These are phyloP conservation scores for Neopestalotiopsis sp. DNA, from an alignment of 2,329 filamentous ascomycete species.

Conservation along the genomic window DNA sequence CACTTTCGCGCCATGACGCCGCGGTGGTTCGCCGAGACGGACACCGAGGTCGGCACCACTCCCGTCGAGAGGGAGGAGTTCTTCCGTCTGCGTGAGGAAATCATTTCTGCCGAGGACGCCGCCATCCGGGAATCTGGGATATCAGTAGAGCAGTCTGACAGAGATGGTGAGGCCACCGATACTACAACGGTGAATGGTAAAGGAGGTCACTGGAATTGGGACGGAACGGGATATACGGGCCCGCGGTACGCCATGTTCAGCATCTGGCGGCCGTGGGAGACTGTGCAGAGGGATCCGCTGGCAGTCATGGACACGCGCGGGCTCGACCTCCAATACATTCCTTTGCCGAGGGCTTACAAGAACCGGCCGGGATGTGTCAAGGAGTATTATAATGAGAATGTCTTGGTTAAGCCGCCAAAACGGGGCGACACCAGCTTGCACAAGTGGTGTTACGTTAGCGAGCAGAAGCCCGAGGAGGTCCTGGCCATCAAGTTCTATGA, in stretches of 20 bases:
- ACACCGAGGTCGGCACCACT: constrained; percentile 7
- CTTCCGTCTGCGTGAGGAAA: constrained; percentile 19
- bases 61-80: not conserved
- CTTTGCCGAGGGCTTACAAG: constrained; percentile 11
- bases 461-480: constrained; percentile 26
- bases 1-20: constrained; percentile 32
- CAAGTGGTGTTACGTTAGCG: constrained; percentile 25
- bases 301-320: constrained; percentile 22
- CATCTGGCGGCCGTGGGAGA: constrained; percentile 28
- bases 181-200: not conserved
- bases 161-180: no score
- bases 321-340: constrained; percentile 23
- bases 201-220: constrained; percentile 14
- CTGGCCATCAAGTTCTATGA: constrained; percentile 28
- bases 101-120: constrained; percentile 30
- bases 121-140: not conserved
- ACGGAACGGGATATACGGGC: constrained; percentile 18
- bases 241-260: constrained; percentile 27
- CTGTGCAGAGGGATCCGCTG: constrained; percentile 26
- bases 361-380: constrained; percentile 17
- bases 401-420: constrained; percentile 17
- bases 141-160: no score
- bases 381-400: constrained; percentile 14
- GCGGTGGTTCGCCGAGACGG: constrained; percentile 22
- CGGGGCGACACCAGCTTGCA: constrained; percentile 20